Conservation (phyloP, 805 yeast species). For the Metschnikowia lachancei region DNA sequence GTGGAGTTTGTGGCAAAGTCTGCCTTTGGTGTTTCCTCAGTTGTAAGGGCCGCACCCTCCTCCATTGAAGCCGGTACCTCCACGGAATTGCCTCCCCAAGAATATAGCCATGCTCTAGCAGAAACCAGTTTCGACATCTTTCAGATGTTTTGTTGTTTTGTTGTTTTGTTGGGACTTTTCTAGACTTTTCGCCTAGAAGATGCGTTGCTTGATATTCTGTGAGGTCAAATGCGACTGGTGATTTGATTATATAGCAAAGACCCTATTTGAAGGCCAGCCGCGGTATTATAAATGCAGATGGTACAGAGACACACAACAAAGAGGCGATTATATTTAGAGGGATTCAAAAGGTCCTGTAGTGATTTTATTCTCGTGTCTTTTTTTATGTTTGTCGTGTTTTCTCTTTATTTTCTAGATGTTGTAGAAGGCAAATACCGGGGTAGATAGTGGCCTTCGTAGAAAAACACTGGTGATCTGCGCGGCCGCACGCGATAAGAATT, state of each 20-base stretch:
- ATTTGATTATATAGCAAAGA: too few species aligned
- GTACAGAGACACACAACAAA: too few species aligned
- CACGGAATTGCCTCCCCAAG: slow-evolving; percentile 7
- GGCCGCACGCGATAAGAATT: not conserved
- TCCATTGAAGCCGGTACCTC: not conserved
- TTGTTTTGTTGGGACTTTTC: not conserved
- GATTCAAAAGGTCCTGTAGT: too few species aligned
- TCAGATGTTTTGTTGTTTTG: not conserved
- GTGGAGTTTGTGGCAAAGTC: not conserved
- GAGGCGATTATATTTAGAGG: too few species aligned
- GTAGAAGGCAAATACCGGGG: not conserved
- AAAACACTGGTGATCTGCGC: not conserved
- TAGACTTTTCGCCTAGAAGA: not conserved
- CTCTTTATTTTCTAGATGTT: not conserved
- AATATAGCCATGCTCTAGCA: slow-evolving; percentile 6
- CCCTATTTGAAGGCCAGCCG: too few species aligned
- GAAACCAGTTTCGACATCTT: slow-evolving; percentile 1
- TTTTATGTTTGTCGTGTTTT: not conserved
- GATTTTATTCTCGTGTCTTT: not conserved
- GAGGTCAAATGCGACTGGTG: too few species aligned
- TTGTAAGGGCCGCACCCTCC: too few species aligned
- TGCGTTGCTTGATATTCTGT: not conserved
- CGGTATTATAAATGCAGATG: too few species aligned
- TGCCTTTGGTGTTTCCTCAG: too few species aligned
- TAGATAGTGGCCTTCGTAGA: not conserved